Base-by-base conservation (phyloP, 192 early-diverging fungal genomes). In the Backusella psychrophila region DNA sequence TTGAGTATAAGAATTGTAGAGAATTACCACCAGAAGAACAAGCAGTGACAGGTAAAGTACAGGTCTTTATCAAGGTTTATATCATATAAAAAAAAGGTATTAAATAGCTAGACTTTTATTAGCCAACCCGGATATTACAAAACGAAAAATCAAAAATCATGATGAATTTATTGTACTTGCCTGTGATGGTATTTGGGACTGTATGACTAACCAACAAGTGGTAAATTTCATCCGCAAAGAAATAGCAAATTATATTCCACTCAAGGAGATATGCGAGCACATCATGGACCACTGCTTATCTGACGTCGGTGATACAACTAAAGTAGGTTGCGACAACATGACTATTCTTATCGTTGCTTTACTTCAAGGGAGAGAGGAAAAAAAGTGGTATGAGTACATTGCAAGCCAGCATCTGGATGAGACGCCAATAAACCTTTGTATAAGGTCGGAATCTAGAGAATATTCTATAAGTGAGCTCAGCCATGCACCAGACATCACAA, bases 291-390 rank as follows among this genome's bases (percentile, higher is more conserved):
- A 86, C 71, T 98, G 98, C 76, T 87, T 99, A 71, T 96, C 97
- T 26, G 79, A 87, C n/a, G 94, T 96, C 74, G 89, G 87, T 75
- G 96, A 95, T 44, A 82, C 94, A 70, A 93, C 91, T 52, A 94
- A 95, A 26, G 90, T 99, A 66, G 98, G 98, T 26, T 99, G 97
- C 83, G 98, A 99, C 84, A 99, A 99, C 86, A 99, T 99, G 98
- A 98, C 98, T 0, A 93, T 98, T 17, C 84, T 97, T 33, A 94
- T 99, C 68, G 90, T 96, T 14, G 98, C 87, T 3, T 84, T 97
- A 42, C 86, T 98, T 73, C 87, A 93, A 59, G 94, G 93, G 44
- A 89, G 85, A 75, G 88, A 87, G 41, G 84, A 87, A 73, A 88
- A 92, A 17, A 89, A 94, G 78, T 98, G 97, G 97, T 84, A 88